phyloP scores from a whole-genome alignment of 2,329 filamentous ascomycete species.

The Ploettnerulaceae sp. region DNA sequence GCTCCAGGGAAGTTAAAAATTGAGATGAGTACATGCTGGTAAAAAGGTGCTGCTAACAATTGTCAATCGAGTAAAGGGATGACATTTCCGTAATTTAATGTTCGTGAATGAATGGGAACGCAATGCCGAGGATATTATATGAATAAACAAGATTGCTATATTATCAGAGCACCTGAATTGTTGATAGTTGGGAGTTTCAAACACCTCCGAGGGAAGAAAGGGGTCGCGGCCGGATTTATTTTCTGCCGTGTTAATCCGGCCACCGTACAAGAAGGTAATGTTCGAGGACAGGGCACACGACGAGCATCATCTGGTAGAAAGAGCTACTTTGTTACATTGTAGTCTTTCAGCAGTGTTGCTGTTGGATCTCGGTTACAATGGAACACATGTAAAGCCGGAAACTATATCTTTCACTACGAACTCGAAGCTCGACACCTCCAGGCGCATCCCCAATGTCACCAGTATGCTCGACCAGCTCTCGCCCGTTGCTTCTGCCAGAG shows the following conservation, averaged over 20 bases:
- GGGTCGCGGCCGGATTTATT: neutral
- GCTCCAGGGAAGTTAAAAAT: no score
- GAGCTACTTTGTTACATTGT: neutral
- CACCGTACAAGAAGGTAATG: neutral
- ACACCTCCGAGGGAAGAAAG: no score
- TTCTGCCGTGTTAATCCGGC: neutral
- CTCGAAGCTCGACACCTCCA: slow-evolving; percentile 5
- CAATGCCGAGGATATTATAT: no score
- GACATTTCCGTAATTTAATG: no score
- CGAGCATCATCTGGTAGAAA: neutral
- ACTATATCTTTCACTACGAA: neutral
- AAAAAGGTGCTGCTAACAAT: no score
- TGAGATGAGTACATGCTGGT: no score
- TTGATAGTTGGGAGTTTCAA: no score
- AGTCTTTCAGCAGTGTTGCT: neutral
- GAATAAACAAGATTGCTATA: no score
- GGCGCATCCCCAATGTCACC: slow-evolving; percentile 43
- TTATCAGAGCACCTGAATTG: no score
- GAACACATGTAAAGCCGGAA: slow-evolving; percentile 7
- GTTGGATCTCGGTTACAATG: slow-evolving; percentile 5
- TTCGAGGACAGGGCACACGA: neutral
- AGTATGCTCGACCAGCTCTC: slow-evolving; percentile 87
- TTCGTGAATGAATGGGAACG: no score
- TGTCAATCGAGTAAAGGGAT: no score
- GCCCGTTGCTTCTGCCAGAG: slow-evolving; percentile 84